A percentile compares a stretch with the other conserved stretches of the same genome.
Evolutionary conservation across 352 stramenopile species (phyloP).

Genomic region (Peronospora belbahrii): DNA sequence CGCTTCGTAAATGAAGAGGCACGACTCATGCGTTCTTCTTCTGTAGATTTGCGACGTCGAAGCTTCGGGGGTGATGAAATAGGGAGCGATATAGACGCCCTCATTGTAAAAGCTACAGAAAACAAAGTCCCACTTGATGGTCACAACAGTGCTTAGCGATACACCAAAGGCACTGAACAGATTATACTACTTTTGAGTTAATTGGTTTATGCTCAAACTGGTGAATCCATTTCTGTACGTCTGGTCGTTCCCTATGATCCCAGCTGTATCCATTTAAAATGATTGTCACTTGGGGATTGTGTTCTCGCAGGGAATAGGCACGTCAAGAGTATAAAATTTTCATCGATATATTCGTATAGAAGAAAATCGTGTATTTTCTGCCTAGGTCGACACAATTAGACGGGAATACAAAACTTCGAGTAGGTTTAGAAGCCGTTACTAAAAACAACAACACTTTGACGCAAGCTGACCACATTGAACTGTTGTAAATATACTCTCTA

Average conservation of each 20-base stretch:
- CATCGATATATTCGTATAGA: constrained; percentile 7
- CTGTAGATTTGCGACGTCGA: constrained; percentile 36
- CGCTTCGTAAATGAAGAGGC: constrained; percentile 43
- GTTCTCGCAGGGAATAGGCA: not conserved
- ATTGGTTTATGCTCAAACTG: constrained; percentile 17
- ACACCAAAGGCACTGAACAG: constrained; percentile 10
- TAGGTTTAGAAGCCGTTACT: no score
- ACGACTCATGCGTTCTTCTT: constrained; percentile 23
- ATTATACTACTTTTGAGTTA: constrained; percentile 8
- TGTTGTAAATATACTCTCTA: no score
- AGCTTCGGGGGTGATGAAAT: constrained; percentile 21
- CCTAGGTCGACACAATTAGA: no score
- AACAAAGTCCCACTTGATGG: not conserved
- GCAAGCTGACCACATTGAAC: constrained; percentile 8
- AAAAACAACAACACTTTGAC: not conserved
- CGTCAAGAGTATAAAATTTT: not conserved
- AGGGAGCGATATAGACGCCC: constrained; percentile 38
- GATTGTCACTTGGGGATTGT: constrained; percentile 9
- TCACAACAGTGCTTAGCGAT: constrained; percentile 7
- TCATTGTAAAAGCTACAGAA: constrained; percentile 7
- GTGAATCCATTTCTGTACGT: constrained; percentile 18
- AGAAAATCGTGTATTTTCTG: not conserved
- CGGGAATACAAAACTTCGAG: no score
- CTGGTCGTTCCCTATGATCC: constrained; percentile 8
- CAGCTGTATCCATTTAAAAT: constrained; percentile 17